phyloP scores from a whole-genome alignment of 352 stramenopile species.

The Peronospora destructor region DNA sequence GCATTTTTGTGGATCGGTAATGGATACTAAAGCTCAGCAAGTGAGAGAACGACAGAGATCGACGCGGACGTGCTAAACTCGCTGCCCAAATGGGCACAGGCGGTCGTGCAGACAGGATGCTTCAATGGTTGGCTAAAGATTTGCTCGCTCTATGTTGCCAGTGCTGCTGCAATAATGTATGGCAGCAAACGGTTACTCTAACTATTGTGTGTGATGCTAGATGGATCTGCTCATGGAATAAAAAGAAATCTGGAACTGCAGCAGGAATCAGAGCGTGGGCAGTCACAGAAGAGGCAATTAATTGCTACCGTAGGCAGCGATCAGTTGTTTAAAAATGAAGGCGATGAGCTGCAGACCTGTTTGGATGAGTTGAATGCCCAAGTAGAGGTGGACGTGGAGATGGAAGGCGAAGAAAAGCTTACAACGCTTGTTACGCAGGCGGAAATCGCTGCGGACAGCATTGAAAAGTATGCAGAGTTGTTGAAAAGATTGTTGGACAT shows the following conservation, averaged over 20 bases:
- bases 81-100: constrained; percentile 51
- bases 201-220: constrained; percentile 7
- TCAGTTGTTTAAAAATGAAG: constrained; percentile 11
- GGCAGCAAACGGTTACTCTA: not conserved
- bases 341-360: constrained; percentile 13
- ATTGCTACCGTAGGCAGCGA: not conserved
- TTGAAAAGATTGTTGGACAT: constrained; percentile 39
- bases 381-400: constrained; percentile 8
- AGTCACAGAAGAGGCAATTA: constrained; percentile 11
- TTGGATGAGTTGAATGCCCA: constrained; percentile 19
- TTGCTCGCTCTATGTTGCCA: not conserved
- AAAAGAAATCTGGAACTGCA: constrained; percentile 17
- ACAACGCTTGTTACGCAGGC: constrained; percentile 43
- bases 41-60: constrained; percentile 27
- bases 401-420: constrained; percentile 18
- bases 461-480: constrained; percentile 62
- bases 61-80: constrained; percentile 30
- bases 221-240: constrained; percentile 1
- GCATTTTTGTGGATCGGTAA: not conserved
- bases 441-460: constrained; percentile 42
- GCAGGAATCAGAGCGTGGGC: constrained; percentile 3
- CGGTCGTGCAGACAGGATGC: constrained; percentile 44
- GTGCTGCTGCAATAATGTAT: not conserved
- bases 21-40: constrained; percentile 6
- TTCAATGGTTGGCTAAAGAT: constrained; percentile 32